Percentiles rank a stretch among this genome's conserved stretches.
These are phyloP conservation scores for Claviceps humidiphila DNA, from an alignment of 2,329 filamentous ascomycete genomes.

Conservation along the genomic window DNA sequence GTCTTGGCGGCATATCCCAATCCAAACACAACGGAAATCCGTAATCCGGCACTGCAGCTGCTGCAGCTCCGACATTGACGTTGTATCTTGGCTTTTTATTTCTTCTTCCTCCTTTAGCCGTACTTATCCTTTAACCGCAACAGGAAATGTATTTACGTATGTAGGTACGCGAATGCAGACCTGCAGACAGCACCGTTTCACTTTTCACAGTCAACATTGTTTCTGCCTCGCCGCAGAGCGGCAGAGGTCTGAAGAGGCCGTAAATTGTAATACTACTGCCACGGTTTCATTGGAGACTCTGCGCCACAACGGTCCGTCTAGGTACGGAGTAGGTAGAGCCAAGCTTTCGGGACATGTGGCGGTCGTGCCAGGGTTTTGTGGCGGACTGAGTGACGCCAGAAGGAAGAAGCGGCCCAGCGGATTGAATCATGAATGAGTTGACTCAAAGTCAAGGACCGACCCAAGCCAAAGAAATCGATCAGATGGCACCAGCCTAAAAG, in stretches of 20 bases:
- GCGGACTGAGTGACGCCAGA: neutral
- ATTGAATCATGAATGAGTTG: neutral
- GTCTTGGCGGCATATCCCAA: neutral
- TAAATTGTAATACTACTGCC: neutral
- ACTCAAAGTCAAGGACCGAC: neutral
- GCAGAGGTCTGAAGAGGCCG: neutral
- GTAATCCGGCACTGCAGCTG: neutral
- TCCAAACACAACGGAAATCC: neutral
- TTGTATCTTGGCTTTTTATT: neutral
- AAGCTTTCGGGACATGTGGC: conserved; percentile 1
- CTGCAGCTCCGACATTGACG: neutral
- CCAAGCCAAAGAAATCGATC: neutral
- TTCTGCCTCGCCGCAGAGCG: neutral
- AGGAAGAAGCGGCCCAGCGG: neutral
- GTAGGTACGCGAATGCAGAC: neutral
- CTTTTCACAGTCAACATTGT: neutral
- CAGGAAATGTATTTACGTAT: neutral
- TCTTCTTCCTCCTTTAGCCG: neutral
- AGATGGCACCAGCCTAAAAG: neutral
- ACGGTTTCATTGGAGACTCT: neutral
- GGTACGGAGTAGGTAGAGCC: neutral
- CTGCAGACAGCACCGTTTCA: neutral
- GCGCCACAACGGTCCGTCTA: neutral
- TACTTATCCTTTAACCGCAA: neutral
- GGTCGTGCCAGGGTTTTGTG: neutral